Base-by-base conservation (phyloP, 1,284 basidiomycete species). In the Papiliotrema laurentii region DNA sequence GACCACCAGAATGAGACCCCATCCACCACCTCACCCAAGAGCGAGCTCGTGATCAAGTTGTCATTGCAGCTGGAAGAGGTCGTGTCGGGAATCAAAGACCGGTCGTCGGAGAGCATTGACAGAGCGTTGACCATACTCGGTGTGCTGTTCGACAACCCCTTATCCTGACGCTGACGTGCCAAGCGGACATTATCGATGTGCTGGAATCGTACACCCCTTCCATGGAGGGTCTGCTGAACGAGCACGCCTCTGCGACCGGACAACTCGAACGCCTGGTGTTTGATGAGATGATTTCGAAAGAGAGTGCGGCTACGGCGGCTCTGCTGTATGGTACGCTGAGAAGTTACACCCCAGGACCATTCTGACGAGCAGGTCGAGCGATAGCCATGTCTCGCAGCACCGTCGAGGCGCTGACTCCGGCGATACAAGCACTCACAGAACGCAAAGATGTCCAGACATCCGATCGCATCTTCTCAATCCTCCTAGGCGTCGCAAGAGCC, bases 131-230 rank as follows among this genome's bases (percentile, higher is more conserved):
- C 21, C 9, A 7, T 39, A 10, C 38, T 39, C 14, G 38, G 38
- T 25, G 22, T 9, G 38, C 19, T 37, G 7, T 19, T 18, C 35
- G 35, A 7, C 38, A 24, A 9, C 16, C 24, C 21, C 24, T n/a
- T 21, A 26, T 24, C 5, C 21, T n/a, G 10, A 9, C 19, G n/a
- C 30, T 43, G 30, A 43, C 19, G 13, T 49, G 18, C 39, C n/a
- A n/a, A 66, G 64, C 59, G 18, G 63, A 63, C 43, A 59, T 66
- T 9, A 56, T 64, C 19, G 64, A 66, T 35, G 56, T 56, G 3
- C 53, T 66, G 5, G 64, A 64, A 14, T 37, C 63, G 3, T 64
- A 63, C 43, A 52, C 63, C 6, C 64, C 64, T 0, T 19, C 52
- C 2, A 45, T 65, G 21, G 65, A 68, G 45, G 65, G 65, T 10